Evolutionary conservation across 2,329 filamentous ascomycete genomes (phyloP).

Genomic region (Aureobasidium sp.): DNA sequence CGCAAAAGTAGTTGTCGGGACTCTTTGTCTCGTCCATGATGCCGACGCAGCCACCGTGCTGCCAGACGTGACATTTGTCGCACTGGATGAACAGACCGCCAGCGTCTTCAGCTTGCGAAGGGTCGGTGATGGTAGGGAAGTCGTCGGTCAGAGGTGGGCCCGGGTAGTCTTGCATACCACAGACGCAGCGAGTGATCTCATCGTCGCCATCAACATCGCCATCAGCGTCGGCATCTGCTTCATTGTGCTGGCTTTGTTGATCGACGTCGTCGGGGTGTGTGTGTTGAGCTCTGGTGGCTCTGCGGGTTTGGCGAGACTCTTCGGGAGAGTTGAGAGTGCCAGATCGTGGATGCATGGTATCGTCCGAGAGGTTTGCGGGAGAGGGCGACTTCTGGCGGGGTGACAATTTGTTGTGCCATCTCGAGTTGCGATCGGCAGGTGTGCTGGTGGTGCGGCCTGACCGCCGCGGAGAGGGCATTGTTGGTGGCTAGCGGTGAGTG

Average conservation of each 20-base stretch:
- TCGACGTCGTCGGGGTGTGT: slow-evolving; percentile 47
- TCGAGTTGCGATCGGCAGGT: slow-evolving; percentile 55
- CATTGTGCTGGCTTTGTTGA: slow-evolving; percentile 34
- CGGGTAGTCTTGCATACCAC: slow-evolving; percentile 89
- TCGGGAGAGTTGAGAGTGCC: slow-evolving; percentile 40
- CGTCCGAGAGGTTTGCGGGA: slow-evolving; percentile 60
- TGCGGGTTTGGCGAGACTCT: slow-evolving; percentile 62
- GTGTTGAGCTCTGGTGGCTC: slow-evolving; percentile 68
- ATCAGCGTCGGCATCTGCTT: slow-evolving; percentile 53
- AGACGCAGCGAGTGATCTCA: slow-evolving; percentile 91
- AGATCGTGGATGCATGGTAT: slow-evolving; percentile 38
- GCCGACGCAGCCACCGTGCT: slow-evolving; percentile 94
- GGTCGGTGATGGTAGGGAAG: slow-evolving; percentile 30
- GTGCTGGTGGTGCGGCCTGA: neutral
- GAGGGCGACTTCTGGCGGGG: slow-evolving; percentile 70
- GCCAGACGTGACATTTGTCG: slow-evolving; percentile 97
- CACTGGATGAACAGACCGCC: slow-evolving; percentile 97
- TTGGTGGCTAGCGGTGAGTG: neutral
- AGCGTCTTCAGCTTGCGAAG: slow-evolving; percentile 66
- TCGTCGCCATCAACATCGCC: slow-evolving; percentile 54
- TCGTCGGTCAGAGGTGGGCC: slow-evolving; percentile 57
- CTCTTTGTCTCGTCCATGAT: slow-evolving; percentile 91
- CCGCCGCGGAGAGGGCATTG: slow-evolving; percentile 6
- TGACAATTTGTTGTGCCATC: slow-evolving; percentile 61
- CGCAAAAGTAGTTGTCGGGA: slow-evolving; percentile 96